Evolutionary conservation across 352 stramenopile species (phyloP), one percentile per base, ranked within the genome.

Genomic region (Pythium coloratum): DNA sequence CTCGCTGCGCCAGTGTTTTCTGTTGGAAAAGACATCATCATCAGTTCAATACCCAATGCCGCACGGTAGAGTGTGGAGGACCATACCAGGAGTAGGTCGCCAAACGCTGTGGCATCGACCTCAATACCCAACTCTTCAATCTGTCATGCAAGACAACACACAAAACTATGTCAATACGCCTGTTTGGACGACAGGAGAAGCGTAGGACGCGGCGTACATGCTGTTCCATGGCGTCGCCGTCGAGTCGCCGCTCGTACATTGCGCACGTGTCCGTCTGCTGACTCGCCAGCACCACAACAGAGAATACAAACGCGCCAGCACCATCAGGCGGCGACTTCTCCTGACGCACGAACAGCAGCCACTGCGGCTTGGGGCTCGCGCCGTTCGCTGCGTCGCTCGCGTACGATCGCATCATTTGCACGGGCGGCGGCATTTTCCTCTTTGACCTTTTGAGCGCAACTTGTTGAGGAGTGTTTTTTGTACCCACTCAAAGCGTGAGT

Each of bases 61-160:
- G 30, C 20, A 13, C 30, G 34, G 12, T 18, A 44, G 38, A 44
- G 18, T 14, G n/a, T n/a, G n/a, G 42, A 16, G 24, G 42, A 26
- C 42, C 49, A n/a, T 36, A 87, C 81, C 65, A 71, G 6, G 5
- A 91, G 47, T 44, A 88, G 54, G 40, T 64, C 59, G 38, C 55
- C 65, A 36, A 90, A 89, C 34, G 64, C 69, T 0, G 51, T 2
- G 8, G 57, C 9, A 0, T 78, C 61, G 10, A 89, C 73, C 36
- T 91, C 81, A 1, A 91, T 62, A 0, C 81, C 83, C 50, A 91
- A 40, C 34, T 89, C 81, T 14, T 89, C 78, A 30, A 76, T 84
- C 81, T 91, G 32, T 10, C n/a, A 18, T 20, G 36, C n/a, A 44
- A n/a, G n/a, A 3, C 62, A n/a, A 32, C 13, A 9, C 58, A 42